A percentile compares a stretch with the other conserved stretches of the same genome.
These are phyloP conservation scores for Parachaetomium inaequale DNA, from an alignment of 495 filamentous ascomycete species.

Conservation along the genomic window DNA sequence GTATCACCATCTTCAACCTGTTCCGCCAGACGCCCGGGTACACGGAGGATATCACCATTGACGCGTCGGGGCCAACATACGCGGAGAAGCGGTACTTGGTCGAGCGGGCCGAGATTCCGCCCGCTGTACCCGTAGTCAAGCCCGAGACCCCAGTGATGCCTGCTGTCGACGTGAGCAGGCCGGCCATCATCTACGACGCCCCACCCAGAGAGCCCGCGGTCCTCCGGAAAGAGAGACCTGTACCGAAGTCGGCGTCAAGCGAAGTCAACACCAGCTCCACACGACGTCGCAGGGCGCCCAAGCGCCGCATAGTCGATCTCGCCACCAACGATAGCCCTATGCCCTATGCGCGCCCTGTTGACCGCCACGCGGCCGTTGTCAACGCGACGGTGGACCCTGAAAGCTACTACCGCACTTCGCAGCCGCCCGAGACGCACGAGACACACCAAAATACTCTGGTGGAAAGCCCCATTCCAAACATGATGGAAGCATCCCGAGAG, in stretches of 20 bases:
- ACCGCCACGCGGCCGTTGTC: constrained; percentile 14
- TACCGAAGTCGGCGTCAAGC: constrained; percentile 42
- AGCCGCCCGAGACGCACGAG: constrained; percentile 34
- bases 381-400: constrained; percentile 24
- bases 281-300: constrained; percentile 51
- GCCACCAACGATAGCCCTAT: constrained; percentile 57
- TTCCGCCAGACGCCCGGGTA: constrained; percentile 92
- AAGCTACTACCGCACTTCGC: constrained; percentile 45
- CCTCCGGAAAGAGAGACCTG: constrained; percentile 50
- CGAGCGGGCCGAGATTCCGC: constrained; percentile 73
- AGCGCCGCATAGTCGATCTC: constrained; percentile 81
- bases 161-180: constrained; percentile 62
- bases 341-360: constrained; percentile 28
- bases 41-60: constrained; percentile 84
- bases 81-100: constrained; percentile 78
- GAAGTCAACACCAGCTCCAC: constrained; percentile 52
- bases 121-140: constrained; percentile 72
- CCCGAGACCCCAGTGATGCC: constrained; percentile 55
- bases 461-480: constrained; percentile 31
- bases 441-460: constrained; percentile 21
- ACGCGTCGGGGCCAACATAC: constrained; percentile 73
- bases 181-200: constrained; percentile 50
- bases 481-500: constrained; percentile 34
- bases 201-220: constrained; percentile 44
- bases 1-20: constrained; percentile 89